These are phyloP conservation scores for Tolypocladium inflatum DNA, from an alignment of 2,329 filamentous ascomycete species.

Conservation along the genomic window DNA sequence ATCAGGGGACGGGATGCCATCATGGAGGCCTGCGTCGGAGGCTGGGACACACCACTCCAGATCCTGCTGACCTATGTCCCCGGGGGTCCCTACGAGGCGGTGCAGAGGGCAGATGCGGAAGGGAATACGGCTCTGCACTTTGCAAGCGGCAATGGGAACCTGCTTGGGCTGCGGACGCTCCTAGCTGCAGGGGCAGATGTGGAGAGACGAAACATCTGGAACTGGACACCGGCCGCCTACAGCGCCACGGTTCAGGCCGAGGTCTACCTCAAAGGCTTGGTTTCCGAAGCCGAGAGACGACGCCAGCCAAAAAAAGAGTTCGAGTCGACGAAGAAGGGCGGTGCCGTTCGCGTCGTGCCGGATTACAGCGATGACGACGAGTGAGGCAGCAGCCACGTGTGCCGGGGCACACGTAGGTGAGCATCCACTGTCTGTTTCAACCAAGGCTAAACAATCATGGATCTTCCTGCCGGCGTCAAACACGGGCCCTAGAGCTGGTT, in stretches of 20 bases:
- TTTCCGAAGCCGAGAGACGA: conserved; percentile 60
- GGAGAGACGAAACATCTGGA: conserved; percentile 61
- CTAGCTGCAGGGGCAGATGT: conserved; percentile 72
- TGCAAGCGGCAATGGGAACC: conserved; percentile 70
- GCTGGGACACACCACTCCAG: conserved; percentile 56
- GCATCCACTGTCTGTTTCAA: neutral
- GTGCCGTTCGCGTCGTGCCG: conserved; percentile 34
- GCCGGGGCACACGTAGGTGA: neutral
- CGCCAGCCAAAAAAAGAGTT: conserved; percentile 28
- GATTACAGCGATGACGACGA: conserved; percentile 25
- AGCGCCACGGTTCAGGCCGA: conserved; percentile 75
- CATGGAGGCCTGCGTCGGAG: conserved; percentile 52
- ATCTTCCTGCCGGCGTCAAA: neutral
- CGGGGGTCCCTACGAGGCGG: conserved; percentile 39
- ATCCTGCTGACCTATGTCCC: conserved; percentile 53
- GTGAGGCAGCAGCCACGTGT: conserved; percentile 9
- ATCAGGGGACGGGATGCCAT: conserved; percentile 61
- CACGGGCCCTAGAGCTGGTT: neutral
- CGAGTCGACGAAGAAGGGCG: conserved; percentile 30
- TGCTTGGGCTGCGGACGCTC: conserved; percentile 67
- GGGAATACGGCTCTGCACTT: conserved; percentile 88
- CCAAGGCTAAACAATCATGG: neutral
- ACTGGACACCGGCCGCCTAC: conserved; percentile 78
- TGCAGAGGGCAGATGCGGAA: conserved; percentile 52
- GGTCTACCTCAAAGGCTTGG: conserved; percentile 71